phyloP scores from a whole-genome alignment of 208 protist species.

The Novymonas esmeraldas region DNA sequence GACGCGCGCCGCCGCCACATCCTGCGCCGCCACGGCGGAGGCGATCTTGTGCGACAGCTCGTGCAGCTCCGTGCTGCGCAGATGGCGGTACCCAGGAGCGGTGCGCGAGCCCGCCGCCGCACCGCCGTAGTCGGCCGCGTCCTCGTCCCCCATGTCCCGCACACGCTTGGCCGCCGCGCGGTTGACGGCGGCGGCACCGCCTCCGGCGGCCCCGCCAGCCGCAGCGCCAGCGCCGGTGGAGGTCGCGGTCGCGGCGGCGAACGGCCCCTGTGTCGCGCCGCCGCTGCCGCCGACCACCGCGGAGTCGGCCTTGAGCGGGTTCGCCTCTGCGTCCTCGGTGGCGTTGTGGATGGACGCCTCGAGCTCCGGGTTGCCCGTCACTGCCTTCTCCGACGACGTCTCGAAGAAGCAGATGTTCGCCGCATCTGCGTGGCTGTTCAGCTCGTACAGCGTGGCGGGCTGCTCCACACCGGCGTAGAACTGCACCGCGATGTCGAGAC shows the following conservation, averaged over 20 bases:
- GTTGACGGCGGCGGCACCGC: slow-evolving; percentile 9
- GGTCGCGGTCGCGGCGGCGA: slow-evolving; percentile 1
- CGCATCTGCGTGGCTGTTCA: slow-evolving; percentile 42
- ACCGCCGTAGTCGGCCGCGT: slow-evolving; percentile 1
- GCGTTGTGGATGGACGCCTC: slow-evolving; percentile 63
- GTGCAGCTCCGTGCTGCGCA: slow-evolving; percentile 39
- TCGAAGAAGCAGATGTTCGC: slow-evolving; percentile 80
- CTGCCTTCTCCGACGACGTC: slow-evolving; percentile 84
- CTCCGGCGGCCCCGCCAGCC: too few relatives aligned
- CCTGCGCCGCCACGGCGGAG: slow-evolving; percentile 35
- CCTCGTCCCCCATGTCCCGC: slow-evolving; percentile 22
- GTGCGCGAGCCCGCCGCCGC: not conserved
- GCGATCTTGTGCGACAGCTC: slow-evolving; percentile 47
- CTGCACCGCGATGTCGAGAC: slow-evolving; percentile 58
- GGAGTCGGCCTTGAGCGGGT: slow-evolving; percentile 61
- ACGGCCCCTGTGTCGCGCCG: not conserved
- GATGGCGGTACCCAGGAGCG: slow-evolving; percentile 12
- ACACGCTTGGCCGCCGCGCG: slow-evolving; percentile 21
- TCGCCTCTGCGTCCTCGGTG: slow-evolving; percentile 56
- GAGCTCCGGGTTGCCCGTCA: slow-evolving; percentile 66
- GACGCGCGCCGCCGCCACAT: slow-evolving; percentile 44
- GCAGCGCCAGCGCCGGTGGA: not conserved
- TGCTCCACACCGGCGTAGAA: slow-evolving; percentile 72
- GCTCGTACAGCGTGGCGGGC: slow-evolving; percentile 48
- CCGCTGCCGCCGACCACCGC: slow-evolving; percentile 1